Percentiles rank a stretch among this genome's conserved stretches.
Conservation (phyloP, 768 basidiomycete species). For the Lactarius tabidus region DNA sequence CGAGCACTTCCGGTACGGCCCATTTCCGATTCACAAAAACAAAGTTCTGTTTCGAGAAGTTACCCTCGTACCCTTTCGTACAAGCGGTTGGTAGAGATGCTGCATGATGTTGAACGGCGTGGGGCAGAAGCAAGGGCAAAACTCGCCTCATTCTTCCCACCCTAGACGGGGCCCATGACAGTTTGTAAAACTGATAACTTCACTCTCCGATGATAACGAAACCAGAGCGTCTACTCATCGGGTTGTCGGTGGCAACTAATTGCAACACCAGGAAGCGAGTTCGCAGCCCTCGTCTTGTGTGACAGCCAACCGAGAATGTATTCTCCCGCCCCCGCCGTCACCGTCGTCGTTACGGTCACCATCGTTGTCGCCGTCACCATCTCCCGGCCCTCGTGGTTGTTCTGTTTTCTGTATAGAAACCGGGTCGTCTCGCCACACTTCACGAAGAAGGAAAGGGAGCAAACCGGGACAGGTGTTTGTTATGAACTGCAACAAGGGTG, state of each 20-base stretch:
- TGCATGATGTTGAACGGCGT: neutral
- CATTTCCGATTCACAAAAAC: neutral
- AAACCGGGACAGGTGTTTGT: slow-evolving; percentile 5
- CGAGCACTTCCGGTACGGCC: neutral
- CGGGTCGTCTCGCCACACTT: neutral
- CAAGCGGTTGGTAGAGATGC: neutral
- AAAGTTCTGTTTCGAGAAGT: neutral
- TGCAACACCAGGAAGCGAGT: slow-evolving; percentile 6
- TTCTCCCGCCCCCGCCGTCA: neutral
- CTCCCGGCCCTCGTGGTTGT: neutral
- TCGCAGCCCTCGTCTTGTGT: slow-evolving; percentile 10
- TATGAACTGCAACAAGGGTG: slow-evolving; percentile 10
- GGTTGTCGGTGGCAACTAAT: slow-evolving; percentile 12
- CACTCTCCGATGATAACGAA: slow-evolving; percentile 6
- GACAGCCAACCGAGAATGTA: slow-evolving; percentile 6
- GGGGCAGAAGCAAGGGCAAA: neutral
- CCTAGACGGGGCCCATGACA: slow-evolving; percentile 1
- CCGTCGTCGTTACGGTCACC: slow-evolving; percentile 5
- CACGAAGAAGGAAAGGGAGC: slow-evolving; percentile 1
- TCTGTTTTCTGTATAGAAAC: slow-evolving; percentile 3
- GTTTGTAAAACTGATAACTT: neutral
- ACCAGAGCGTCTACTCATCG: slow-evolving; percentile 11
- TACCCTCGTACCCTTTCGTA: neutral
- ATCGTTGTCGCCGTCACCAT: neutral
- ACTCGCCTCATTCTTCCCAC: slow-evolving; percentile 11